Conservation (phyloP, 495 filamentous ascomycete genomes). For the Cairneyella variabilis region DNA sequence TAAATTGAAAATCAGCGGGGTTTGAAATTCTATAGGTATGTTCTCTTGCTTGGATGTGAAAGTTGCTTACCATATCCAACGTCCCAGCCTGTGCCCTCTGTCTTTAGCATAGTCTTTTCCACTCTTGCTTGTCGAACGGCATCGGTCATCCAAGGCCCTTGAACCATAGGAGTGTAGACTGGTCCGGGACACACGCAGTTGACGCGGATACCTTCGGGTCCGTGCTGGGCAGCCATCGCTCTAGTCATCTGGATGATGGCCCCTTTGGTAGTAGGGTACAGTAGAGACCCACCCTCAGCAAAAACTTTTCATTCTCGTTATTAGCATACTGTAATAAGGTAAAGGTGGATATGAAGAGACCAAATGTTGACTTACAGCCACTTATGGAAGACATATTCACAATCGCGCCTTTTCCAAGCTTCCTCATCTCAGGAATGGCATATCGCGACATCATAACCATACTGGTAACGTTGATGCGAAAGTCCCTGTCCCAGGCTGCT, state of each 20-base stretch:
- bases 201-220: constrained; percentile 46
- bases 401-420: constrained; percentile 46
- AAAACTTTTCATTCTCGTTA: no score
- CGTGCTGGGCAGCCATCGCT: constrained; percentile 57
- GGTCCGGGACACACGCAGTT: constrained; percentile 61
- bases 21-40: not conserved
- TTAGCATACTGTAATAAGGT: no score
- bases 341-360: no score
- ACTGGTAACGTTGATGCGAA: constrained; percentile 54
- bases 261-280: constrained; percentile 61
- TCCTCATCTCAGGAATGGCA: constrained; percentile 50
- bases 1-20: no score
- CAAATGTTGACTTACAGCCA: constrained; percentile 33
- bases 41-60: not conserved
- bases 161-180: constrained; percentile 61
- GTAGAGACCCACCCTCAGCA: no score
- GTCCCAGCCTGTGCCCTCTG: constrained; percentile 55
- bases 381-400: constrained; percentile 57
- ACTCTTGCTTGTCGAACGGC: constrained; percentile 43
- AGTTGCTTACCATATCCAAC: constrained; percentile 27
- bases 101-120: constrained; percentile 46
- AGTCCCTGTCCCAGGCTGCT: constrained; percentile 44
- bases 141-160: constrained; percentile 44
- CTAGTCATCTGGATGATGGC: constrained; percentile 56
- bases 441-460: constrained; percentile 57